Evolutionary conservation across 208 protist genomes (phyloP), one percentile per base, ranked within the genome.

Genomic region (Leishmania guyanensis): DNA sequence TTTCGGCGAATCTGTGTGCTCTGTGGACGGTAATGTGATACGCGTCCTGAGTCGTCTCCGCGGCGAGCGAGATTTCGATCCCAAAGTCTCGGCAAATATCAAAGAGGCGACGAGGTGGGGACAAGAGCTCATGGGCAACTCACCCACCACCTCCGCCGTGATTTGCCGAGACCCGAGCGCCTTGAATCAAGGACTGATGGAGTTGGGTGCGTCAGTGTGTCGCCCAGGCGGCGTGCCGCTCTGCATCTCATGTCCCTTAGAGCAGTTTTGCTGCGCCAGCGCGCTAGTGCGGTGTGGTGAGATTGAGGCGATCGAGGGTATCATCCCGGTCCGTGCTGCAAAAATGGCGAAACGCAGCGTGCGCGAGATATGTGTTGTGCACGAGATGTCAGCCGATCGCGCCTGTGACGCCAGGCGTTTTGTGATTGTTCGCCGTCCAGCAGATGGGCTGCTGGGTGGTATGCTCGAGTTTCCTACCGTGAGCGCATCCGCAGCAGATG

Each of bases 11-110:
- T 81, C 83, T 29, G 87, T 91, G 46, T 88, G 90, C 51, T 84
- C 96, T 8, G 96, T 98, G 51, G 97, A 99, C 85, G 97, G 95
- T 33, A 99, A 99, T 79, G 93, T 98, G 8, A 80, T 98, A n/a
- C 96, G 98, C 53, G 95, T 99, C 0, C 81, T 98, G 46, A 90
- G 92, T 58, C 90, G 98, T 14, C 85, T 98, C 64, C 88, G 90
- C 14, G 91, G 89, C 12, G 90, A 92, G 85, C 86, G 84, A 48
- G 80, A 83, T 22, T 92, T 97, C 75, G 93, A 98, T 84, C 91
- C 92, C 16, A 98, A 98, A 75, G 48, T 80, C 16, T 77, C 88
- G 26, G 86, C 90, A 29, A 94, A 87, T 75, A 79, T 95, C 33
- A 93, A 91, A 74, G 60, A 43, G 22, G 94, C 89, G 5, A 79